Percentiles rank a stretch among this genome's conserved stretches.
phyloP scores from a whole-genome alignment of 495 filamentous ascomycete genomes.

The Aspergillus sclerotioniger region DNA sequence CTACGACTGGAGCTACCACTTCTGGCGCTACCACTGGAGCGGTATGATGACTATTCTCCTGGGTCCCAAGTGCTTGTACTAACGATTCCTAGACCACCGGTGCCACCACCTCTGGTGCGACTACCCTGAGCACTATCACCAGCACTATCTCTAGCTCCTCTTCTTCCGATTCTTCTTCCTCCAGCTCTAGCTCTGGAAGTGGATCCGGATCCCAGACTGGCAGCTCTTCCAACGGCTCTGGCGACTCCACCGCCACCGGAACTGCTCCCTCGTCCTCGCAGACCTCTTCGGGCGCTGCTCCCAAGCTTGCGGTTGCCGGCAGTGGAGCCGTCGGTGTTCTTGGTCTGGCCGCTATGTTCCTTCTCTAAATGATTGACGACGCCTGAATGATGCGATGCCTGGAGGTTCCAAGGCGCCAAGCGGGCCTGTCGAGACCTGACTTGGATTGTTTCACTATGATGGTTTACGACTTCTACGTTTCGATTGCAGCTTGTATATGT shows the following conservation, averaged over 20 bases:
- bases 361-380: slow-evolving; percentile 31
- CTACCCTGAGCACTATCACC: slow-evolving; percentile 12
- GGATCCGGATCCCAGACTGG: slow-evolving; percentile 15
- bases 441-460: slow-evolving; percentile 6
- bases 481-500: slow-evolving; percentile 16
- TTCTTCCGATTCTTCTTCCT: background rate
- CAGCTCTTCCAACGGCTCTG: slow-evolving; percentile 14
- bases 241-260: slow-evolving; percentile 22
- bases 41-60: slow-evolving; percentile 6
- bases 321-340: slow-evolving; percentile 38
- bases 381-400: background rate
- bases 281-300: slow-evolving; percentile 28
- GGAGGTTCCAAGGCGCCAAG: no score
- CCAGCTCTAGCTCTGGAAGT: slow-evolving; percentile 1
- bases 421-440: background rate
- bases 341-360: slow-evolving; percentile 40
- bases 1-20: slow-evolving; percentile 9
- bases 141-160: slow-evolving; percentile 8
- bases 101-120: slow-evolving; percentile 3
- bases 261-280: slow-evolving; percentile 9
- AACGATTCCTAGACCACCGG: slow-evolving; percentile 2
- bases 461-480: slow-evolving; percentile 17
- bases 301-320: slow-evolving; percentile 35
- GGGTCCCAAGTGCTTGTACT: background rate
- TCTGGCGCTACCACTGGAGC: slow-evolving; percentile 15